These are phyloP conservation scores for Anthracocystis panici-leucophaei DNA, from an alignment of 1,284 basidiomycete species.

Conservation along the genomic window DNA sequence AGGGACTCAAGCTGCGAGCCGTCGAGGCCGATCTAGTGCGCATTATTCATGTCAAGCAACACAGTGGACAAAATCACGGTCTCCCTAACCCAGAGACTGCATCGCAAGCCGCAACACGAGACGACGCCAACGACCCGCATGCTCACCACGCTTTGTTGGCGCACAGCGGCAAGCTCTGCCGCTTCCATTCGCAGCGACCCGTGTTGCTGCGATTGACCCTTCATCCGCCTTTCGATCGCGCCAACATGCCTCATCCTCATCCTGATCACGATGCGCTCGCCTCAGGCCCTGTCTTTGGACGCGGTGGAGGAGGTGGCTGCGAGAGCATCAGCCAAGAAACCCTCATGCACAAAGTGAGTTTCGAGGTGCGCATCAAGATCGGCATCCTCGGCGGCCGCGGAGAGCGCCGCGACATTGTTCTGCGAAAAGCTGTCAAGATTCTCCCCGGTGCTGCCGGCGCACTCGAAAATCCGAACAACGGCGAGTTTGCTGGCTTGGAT, in stretches of 20 bases:
- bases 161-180: conserved; percentile 64
- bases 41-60: conserved; percentile 53
- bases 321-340: conserved; percentile 68
- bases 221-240: conserved; percentile 62
- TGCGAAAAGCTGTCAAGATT: conserved; percentile 50
- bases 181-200: conserved; percentile 60
- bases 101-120: neutral
- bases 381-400: conserved; percentile 46
- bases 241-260: conserved; percentile 64
- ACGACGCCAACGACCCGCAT: neutral
- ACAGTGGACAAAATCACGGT: neutral
- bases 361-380: conserved; percentile 61
- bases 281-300: conserved; percentile 51
- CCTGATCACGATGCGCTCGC: conserved; percentile 64
- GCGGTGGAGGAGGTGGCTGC: conserved; percentile 64
- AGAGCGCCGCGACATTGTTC: conserved; percentile 55
- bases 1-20: conserved; percentile 56
- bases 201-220: conserved; percentile 59
- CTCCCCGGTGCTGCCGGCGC: conserved; percentile 62
- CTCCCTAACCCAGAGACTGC: neutral
- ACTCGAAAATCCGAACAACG: conserved; percentile 18
- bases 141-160: conserved; percentile 59
- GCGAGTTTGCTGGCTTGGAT: neutral
- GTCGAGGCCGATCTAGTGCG: conserved; percentile 64
- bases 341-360: conserved; percentile 62